These are phyloP conservation scores for Pyrenochaeta sp. DNA, from an alignment of 2,329 filamentous ascomycete species.

Conservation along the genomic window DNA sequence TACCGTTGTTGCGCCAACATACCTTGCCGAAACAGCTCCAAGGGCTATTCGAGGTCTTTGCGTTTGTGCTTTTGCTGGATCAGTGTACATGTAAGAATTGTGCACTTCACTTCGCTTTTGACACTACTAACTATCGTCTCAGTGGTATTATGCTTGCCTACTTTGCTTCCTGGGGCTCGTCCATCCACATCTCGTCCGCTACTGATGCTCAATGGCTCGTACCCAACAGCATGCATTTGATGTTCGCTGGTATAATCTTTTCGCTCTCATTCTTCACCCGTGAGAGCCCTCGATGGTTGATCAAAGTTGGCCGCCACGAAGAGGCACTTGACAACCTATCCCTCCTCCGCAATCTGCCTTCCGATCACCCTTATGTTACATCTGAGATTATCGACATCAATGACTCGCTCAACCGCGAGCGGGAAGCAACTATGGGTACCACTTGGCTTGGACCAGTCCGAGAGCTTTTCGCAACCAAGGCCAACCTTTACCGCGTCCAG, in stretches of 20 bases:
- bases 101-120: not conserved
- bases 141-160: slow-evolving; percentile 78
- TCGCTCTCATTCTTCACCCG: slow-evolving; percentile 72
- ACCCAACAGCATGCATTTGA: slow-evolving; percentile 78
- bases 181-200: slow-evolving; percentile 59
- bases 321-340: slow-evolving; percentile 66
- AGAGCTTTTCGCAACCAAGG: slow-evolving; percentile 72
- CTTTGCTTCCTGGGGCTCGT: slow-evolving; percentile 70
- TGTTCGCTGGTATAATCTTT: slow-evolving; percentile 78
- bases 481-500: slow-evolving; percentile 77
- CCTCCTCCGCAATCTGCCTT: slow-evolving; percentile 66
- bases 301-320: slow-evolving; percentile 70
- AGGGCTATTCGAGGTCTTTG: slow-evolving; percentile 76
- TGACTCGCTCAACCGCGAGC: slow-evolving; percentile 71
- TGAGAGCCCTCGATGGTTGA: slow-evolving; percentile 75
- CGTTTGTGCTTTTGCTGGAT: slow-evolving; percentile 73
- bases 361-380: slow-evolving; percentile 68
- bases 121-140: not conserved
- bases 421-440: slow-evolving; percentile 73
- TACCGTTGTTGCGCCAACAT: slow-evolving; percentile 73
- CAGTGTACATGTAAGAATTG: slow-evolving; percentile 68
- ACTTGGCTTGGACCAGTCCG: slow-evolving; percentile 71
- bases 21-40: slow-evolving; percentile 76
- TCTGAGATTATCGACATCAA: slow-evolving; percentile 72
- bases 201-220: slow-evolving; percentile 64